Base-by-base conservation (phyloP, 495 filamentous ascomycete genomes). In the Cairneyella variabilis region DNA sequence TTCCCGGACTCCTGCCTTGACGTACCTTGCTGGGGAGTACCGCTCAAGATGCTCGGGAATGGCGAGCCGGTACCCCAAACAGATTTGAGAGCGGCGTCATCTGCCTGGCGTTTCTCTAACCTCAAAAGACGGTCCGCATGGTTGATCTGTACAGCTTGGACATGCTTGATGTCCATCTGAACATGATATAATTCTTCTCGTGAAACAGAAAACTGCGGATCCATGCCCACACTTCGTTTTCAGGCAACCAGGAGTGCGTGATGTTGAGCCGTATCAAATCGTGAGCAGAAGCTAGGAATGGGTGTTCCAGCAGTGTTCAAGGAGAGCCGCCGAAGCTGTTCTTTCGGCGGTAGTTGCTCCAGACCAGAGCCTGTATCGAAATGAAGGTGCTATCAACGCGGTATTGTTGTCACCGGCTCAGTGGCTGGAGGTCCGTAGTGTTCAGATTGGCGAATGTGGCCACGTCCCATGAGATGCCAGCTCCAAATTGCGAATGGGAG, bases 51-150 rank as follows among this genome's bases (percentile, higher is more conserved):
- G 60, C 80, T 82, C 18, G 89, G 89, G 66, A 92, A 95, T 0
- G 89, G 89, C 37, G 89, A 93, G 48, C 85, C 85, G 40, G 89
- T 92, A 50, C 86, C 86, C 91, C 91, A 97, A 27, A 89, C 85
- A 32, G 85, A 91, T 67, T 87, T 95, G 64, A 95, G 67, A 34
- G 85, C 79, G 30, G 86, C 84, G 75, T 96, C 90, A 48, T 78
- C 77, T 50, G 90, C 89, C 53, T 90, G 87, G 50, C 85, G 83
- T 56, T 88, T 85, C 69, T 97, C 91, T 49, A 97, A 72, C 43
- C 85, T 74, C 21, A 83, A 71, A 54, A 97, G 74, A 48, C 91
- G 78, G 59, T 95, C 90, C n/a, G 80, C 76, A 69, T 95, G 90
- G 58, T 88, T 83, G 59, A 78, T 77, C 66, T 95, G 90, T 43